phyloP scores from a whole-genome alignment of 2,329 filamentous ascomycete genomes.

The Hirsutella thompsonii region DNA sequence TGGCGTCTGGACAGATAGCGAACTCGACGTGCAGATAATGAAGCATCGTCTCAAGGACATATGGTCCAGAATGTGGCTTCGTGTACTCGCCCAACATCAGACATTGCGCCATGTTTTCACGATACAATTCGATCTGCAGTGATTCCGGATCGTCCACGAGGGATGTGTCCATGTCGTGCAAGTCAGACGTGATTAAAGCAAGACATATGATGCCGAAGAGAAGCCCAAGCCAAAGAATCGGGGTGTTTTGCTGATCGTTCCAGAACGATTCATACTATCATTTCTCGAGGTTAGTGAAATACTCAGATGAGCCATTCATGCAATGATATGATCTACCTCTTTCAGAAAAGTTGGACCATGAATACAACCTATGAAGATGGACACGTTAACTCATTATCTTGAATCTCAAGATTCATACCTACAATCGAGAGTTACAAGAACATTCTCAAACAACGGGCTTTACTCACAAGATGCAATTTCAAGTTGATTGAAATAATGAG shows the following conservation, averaged over 20 bases:
- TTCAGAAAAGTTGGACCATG: constrained; percentile 1
- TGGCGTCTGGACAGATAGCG: constrained; percentile 14
- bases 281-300: background rate
- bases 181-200: constrained; percentile 2
- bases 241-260: constrained; percentile 18
- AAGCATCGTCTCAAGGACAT: constrained; percentile 25
- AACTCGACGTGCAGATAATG: constrained; percentile 21
- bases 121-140: constrained; percentile 8
- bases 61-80: constrained; percentile 20
- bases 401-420: too few relatives aligned
- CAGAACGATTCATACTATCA: constrained; percentile 31
- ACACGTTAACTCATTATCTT: too few relatives aligned
- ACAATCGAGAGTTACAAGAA: too few relatives aligned
- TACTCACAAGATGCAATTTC: background rate
- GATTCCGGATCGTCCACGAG: background rate
- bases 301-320: background rate
- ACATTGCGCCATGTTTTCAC: constrained; percentile 21
- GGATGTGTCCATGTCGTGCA: background rate
- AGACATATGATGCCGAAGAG: constrained; percentile 32
- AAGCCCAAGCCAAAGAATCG: constrained; percentile 31
- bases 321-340: background rate
- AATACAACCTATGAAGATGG: background rate
- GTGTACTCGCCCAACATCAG: constrained; percentile 26
- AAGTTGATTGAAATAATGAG: background rate
- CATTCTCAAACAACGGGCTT: too few relatives aligned